Evolutionary conservation across 31 red algal genomes (phyloP), one percentile per base, ranked within the genome.

Genomic region (Asparagopsis taxiformis): DNA sequence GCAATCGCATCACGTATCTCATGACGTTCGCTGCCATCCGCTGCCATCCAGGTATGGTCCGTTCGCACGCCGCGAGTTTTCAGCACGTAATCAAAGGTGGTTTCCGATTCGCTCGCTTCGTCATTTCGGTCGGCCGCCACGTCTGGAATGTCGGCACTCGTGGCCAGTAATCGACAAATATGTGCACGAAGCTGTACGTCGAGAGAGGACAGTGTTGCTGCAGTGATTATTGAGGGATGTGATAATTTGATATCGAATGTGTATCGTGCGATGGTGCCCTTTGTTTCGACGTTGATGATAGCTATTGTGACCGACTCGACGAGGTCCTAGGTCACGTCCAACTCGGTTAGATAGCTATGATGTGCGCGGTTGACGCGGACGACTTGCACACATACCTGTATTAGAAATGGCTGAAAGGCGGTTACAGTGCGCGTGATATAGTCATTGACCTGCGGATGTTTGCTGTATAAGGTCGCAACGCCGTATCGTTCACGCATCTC

Each of bases 141-240:
- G n/a, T n/a, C n/a, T n/a, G n/a, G n/a, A n/a, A n/a, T n/a, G n/a
- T n/a, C n/a, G n/a, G n/a, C n/a, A n/a, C n/a, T n/a, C n/a, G n/a
- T n/a, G 4, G 69, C 69, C 69, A 73, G 25, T 11, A 73, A 26
- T 13, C 69, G 7, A 17, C 28, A 19, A 0, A 73, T 17, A 33
- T 73, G 69, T 23, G 69, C 69, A 26, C 69, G 48, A 17, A 73
- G 10, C 31, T 73, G 69, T 13, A 36, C 43, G 30, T 73, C 69
- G 8, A 73, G 50, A 0, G 69, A 4, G 4, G 69, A 46, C 16
- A 73, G 50, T 10, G 28, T 20, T 25, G 69, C 22, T 4, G 41
- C 69, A 35, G 24, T 58, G 52, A 73, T 39, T 30, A 34, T 55
- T 16, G 7, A 9, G 7, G 7, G 21, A 9, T 22, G 9, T 22